Evolutionary conservation across 176 grass and related monocot genomes (phyloP), one percentile per base, ranked within the genome.

Genomic region (Hsuehochloa calcarea): DNA sequence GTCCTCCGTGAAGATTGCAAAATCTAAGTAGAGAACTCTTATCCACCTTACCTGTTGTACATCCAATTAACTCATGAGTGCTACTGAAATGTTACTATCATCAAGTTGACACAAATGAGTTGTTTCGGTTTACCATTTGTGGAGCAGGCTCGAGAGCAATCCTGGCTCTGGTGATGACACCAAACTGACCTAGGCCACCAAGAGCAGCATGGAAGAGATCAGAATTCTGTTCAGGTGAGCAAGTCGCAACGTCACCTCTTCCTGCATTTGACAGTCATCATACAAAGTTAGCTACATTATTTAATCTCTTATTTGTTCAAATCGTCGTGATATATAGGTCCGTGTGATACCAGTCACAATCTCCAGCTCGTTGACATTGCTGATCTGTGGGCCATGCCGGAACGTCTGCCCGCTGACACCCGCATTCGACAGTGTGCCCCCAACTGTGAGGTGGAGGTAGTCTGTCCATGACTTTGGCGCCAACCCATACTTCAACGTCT

Each of bases 401-500:
- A 97, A 97, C 10, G 92, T 89, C 90, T 97, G 94, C 6, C 94
- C 94, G 41, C 94, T 92, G 74, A 97, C 84, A 2, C 94, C 94
- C 6, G 92, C 94, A 88, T 94, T 94, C 0, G 92, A 94, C 17
- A 94, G 75, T 2, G 95, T 94, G 16, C 92, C 94, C 50, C 95
- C 95, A 38, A 94, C 44, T 8, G 92, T 97, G 79, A 97, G 92
- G 49, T 94, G 77, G 68, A 97, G 92, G 85, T 97, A 97, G 27
- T 97, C 90, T 25, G 94, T 97, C 94, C 94, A 97, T 37, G 94
- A 97, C 77, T 75, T 94, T 3, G 95, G 92, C 14, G 95, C 86
- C 11, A 97, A 74, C 34, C 92, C 95, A 64, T 89, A 80, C 80
- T 91, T 87, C 61, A 97, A 72, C 5, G 84, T 91, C 82, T 94